Percentiles rank a stretch among this genome's conserved stretches.
Evolutionary conservation across 1,139 yeast genomes (phyloP).

Genomic region (Pichia norvegensis): DNA sequence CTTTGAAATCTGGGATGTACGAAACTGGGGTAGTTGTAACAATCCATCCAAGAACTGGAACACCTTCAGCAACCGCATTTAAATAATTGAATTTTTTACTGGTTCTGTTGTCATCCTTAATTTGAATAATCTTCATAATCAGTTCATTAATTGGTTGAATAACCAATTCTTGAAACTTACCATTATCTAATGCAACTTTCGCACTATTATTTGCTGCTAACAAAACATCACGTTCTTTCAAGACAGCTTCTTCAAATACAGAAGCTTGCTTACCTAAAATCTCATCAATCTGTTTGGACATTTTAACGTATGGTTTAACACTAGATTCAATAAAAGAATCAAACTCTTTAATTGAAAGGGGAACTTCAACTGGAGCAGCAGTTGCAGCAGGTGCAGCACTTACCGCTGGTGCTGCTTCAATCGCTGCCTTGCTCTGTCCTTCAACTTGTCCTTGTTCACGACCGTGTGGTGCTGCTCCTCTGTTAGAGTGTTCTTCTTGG

Average conservation of each 20-base stretch:
- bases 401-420: slow-evolving; percentile 6
- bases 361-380: slow-evolving; percentile 23
- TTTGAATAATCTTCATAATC: slow-evolving; percentile 48
- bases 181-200: slow-evolving; percentile 55
- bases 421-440: slow-evolving; percentile 9
- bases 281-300: slow-evolving; percentile 56
- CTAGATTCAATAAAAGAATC: slow-evolving; percentile 44
- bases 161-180: slow-evolving; percentile 43
- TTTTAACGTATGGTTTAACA: slow-evolving; percentile 53
- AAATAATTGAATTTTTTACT: slow-evolving; percentile 62
- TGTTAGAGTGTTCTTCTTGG: slow-evolving; percentile 46
- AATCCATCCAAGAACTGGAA: slow-evolving; percentile 89
- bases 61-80: slow-evolving; percentile 81
- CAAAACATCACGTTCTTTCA: slow-evolving; percentile 51
- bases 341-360: slow-evolving; percentile 46
- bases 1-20: slow-evolving; percentile 74
- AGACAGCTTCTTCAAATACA: slow-evolving; percentile 52
- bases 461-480: slow-evolving; percentile 1
- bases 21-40: slow-evolving; percentile 61
- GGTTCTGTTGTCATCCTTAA: slow-evolving; percentile 70
- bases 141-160: slow-evolving; percentile 61
- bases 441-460: slow-evolving; percentile 7
- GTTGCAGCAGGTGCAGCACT: slow-evolving; percentile 15
- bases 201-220: slow-evolving; percentile 50
- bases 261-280: slow-evolving; percentile 53